These are phyloP conservation scores for Tricholoma hemisulphureum DNA, from an alignment of 768 basidiomycete genomes.

Conservation along the genomic window DNA sequence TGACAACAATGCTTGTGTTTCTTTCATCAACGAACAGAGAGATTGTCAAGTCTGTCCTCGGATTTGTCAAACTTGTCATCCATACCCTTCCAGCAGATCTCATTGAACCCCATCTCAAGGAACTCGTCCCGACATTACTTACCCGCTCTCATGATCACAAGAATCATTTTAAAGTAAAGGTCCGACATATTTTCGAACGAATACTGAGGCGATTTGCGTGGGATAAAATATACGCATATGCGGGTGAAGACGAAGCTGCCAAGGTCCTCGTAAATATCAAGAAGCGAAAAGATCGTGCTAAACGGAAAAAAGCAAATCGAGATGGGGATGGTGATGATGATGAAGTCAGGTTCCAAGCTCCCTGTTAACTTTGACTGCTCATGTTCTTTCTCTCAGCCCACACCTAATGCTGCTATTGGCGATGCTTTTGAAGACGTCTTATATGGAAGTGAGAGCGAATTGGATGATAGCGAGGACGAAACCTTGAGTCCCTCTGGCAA, in stretches of 20 bases:
- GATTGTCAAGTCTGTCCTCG: constrained; percentile 94
- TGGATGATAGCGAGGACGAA: constrained; percentile 64
- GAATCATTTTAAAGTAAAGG: constrained; percentile 97
- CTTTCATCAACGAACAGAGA: constrained; percentile 93
- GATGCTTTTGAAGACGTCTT: constrained; percentile 97
- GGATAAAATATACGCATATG: constrained; percentile 75
- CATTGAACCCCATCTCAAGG: constrained; percentile 72
- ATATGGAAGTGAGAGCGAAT: constrained; percentile 94
- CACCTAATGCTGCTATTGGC: constrained; percentile 55
- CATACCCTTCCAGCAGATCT: constrained; percentile 76
- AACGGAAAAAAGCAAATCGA: constrained; percentile 73
- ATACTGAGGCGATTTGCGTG: constrained; percentile 89
- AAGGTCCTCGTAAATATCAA: constrained; percentile 94
- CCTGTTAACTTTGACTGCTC: constrained; percentile 1
- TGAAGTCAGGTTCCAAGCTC: constrained; percentile 16
- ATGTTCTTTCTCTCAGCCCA: constrained; percentile 33
- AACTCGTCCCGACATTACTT: constrained; percentile 81
- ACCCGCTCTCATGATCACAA: constrained; percentile 97
- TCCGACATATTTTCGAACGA: constrained; percentile 95
- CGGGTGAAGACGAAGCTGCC: constrained; percentile 73
- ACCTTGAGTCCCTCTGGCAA: constrained; percentile 28
- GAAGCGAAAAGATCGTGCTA: constrained; percentile 91
- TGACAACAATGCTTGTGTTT: constrained; percentile 86
- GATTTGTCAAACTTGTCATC: constrained; percentile 90
- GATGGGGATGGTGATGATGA: constrained; percentile 62